Percentiles rank a stretch among this genome's conserved stretches.
Conservation (phyloP, 129 eudicot species). For the Helianthus tuberosus region DNA sequence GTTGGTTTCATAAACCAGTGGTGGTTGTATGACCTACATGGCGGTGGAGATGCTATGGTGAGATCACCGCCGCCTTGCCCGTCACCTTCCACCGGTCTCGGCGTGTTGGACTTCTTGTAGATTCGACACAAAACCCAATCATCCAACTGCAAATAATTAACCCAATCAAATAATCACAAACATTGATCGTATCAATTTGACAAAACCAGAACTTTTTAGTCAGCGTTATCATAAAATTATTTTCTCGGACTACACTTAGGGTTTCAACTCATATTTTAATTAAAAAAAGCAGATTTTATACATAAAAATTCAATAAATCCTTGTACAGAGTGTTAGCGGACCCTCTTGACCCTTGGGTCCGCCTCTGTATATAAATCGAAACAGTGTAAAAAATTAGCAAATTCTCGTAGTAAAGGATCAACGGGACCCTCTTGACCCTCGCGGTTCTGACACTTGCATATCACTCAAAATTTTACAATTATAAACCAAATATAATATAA, state of each 20-base stretch:
- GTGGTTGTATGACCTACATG: constrained; percentile 37
- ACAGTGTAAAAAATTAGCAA: too few relatives aligned
- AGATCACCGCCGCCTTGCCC: constrained; percentile 32
- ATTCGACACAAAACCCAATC: constrained; percentile 98
- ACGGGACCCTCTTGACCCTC: too few relatives aligned
- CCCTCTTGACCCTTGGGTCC: too few relatives aligned
- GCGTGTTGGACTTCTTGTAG: constrained; percentile 71
- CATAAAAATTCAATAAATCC: too few relatives aligned
- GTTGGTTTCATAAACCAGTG: constrained; percentile 30
- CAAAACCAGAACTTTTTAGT: neutral
- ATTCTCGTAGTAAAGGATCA: too few relatives aligned
- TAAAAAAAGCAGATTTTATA: too few relatives aligned
- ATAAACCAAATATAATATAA: neutral
- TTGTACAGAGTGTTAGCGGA: too few relatives aligned
- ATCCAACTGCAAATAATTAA: constrained; percentile 57
- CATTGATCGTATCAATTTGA: neutral
- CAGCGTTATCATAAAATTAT: too few relatives aligned
- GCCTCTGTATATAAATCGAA: too few relatives aligned
- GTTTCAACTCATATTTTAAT: too few relatives aligned
- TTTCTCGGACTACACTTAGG: too few relatives aligned
- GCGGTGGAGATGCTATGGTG: constrained; percentile 35
- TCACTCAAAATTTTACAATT: neutral
- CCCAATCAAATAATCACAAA: neutral
- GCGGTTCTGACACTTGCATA: too few relatives aligned
- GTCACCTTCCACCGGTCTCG: constrained; percentile 56